Conservation (phyloP, 1,139 yeast genomes). For the Debaryomyces sp. region DNA sequence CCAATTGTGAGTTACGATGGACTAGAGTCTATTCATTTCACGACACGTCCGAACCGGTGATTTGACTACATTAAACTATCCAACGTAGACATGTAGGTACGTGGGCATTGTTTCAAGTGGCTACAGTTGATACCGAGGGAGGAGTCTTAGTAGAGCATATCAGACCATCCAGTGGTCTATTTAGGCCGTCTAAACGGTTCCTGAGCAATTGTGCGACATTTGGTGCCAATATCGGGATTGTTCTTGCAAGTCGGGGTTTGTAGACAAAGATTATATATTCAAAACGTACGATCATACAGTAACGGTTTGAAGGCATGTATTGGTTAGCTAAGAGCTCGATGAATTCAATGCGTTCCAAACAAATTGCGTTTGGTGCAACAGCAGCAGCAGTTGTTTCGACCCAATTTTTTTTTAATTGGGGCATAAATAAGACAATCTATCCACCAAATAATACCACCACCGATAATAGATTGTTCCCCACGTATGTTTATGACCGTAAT, state of each 20-base stretch:
- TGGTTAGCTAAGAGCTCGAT: conserved; percentile 4
- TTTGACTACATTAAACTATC: not conserved
- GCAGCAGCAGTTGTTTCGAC: conserved; percentile 12
- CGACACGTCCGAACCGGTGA: conserved; percentile 5
- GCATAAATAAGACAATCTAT: conserved; percentile 28
- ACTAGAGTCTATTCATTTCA: not conserved
- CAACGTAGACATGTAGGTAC: not conserved
- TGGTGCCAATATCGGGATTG: not conserved
- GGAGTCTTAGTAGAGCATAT: not conserved
- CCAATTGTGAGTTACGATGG: not conserved
- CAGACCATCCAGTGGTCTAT: not conserved
- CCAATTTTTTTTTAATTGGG: conserved; percentile 13
- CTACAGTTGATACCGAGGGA: not conserved
- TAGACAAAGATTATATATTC: not conserved
- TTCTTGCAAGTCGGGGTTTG: not conserved
- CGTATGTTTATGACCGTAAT: conserved; percentile 45
- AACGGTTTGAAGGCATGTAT: conserved; percentile 1
- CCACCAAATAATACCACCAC: conserved; percentile 46
- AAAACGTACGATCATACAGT: not conserved
- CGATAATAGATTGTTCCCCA: conserved; percentile 42
- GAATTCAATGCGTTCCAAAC: conserved; percentile 4
- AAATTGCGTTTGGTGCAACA: conserved; percentile 11
- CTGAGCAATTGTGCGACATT: not conserved
- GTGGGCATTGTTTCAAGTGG: not conserved
- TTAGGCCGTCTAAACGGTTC: not conserved